Evolutionary conservation across 192 early-diverging fungal genomes (phyloP).

Genomic region (Martensiomyces pterosporus): DNA sequence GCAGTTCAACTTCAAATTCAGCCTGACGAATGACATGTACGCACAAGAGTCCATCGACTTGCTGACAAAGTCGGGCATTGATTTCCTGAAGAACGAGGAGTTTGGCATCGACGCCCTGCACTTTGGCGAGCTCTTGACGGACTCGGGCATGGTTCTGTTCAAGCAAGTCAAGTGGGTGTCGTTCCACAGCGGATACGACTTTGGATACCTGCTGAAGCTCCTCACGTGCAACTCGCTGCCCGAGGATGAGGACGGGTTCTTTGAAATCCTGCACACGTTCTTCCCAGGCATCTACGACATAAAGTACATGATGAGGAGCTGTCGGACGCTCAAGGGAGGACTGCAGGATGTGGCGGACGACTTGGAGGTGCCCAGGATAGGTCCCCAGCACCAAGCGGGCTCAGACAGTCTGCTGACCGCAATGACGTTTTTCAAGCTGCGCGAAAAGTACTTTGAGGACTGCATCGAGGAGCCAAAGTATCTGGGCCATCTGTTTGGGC

Average conservation of each 20-base stretch:
- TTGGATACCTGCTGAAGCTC: conserved; percentile 96
- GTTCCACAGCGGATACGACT: conserved; percentile 99
- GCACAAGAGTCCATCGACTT: conserved; percentile 98
- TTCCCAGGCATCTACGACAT: conserved; percentile 99
- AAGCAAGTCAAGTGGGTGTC: conserved; percentile 97
- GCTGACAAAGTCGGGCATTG: conserved; percentile 94
- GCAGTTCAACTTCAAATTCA: conserved; percentile 99
- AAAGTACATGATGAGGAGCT: conserved; percentile 97
- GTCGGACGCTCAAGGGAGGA: conserved; percentile 93
- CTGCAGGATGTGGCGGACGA: conserved; percentile 98
- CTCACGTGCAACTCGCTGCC: conserved; percentile 88
- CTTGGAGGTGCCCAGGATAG: conserved; percentile 85
- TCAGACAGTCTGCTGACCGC: conserved; percentile 93
- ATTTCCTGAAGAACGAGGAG: conserved; percentile 95
- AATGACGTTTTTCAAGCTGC: conserved; percentile 99
- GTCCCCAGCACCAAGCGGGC: conserved; percentile 98
- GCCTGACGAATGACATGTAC: conserved; percentile 94
- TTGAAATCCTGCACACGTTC: conserved; percentile 82
- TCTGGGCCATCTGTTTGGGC: conserved; percentile 54
- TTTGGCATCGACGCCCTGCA: conserved; percentile 92
- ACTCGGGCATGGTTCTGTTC: conserved; percentile 92
- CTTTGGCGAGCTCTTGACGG: conserved; percentile 96
- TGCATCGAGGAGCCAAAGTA: conserved; percentile 92
- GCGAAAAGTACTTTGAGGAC: conserved; percentile 95
- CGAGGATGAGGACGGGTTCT: conserved; percentile 92